These are phyloP conservation scores for Herpetomonas samuelpessoai DNA, from an alignment of 208 protist genomes.

Conservation along the genomic window DNA sequence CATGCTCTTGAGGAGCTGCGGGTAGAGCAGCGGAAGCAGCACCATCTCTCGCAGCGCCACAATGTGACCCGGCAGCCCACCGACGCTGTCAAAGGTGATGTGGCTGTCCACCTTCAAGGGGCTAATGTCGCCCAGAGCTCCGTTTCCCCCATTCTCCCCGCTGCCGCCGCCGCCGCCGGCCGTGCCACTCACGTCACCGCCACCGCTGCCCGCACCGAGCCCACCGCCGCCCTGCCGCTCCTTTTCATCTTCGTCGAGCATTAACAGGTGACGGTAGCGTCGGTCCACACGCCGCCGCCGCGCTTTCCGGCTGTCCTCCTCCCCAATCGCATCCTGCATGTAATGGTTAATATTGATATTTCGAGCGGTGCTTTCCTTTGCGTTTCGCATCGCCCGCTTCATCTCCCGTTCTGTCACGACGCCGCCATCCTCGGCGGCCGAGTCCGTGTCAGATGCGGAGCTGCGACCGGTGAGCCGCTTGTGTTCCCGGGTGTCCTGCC, in stretches of 20 bases:
- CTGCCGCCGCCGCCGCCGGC: neutral
- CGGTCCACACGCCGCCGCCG: conserved; percentile 25
- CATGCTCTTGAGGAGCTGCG: conserved; percentile 50
- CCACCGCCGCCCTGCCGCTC: neutral
- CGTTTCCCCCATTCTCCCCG: conserved; percentile 8
- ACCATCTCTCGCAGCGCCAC: conserved; percentile 81
- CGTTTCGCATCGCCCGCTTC: conserved; percentile 29
- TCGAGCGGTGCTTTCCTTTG: conserved; percentile 41
- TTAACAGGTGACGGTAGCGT: conserved; percentile 28
- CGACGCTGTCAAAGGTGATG: conserved; percentile 77
- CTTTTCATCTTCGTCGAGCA: conserved; percentile 23
- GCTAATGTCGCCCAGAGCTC: conserved; percentile 56
- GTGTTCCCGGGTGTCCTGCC: conserved; percentile 3
- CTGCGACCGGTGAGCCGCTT: conserved; percentile 4
- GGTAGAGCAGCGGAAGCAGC: conserved; percentile 78
- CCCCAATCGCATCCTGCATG: conserved; percentile 39
- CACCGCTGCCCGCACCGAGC: conserved; percentile 11
- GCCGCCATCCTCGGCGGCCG: conserved; percentile 15
- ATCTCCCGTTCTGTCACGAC: conserved; percentile 28
- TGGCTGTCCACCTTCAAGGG: conserved; percentile 55
- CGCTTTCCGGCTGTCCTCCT: conserved; percentile 10
- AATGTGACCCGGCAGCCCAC: conserved; percentile 73
- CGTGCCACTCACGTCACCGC: neutral
- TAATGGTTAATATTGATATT: conserved; percentile 78
- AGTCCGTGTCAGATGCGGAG: conserved; percentile 5